A percentile compares a stretch with the other conserved stretches of the same genome.
These are phyloP conservation scores for Arthroderma uncinatum DNA, from an alignment of 2,329 filamentous ascomycete genomes.

Conservation along the genomic window DNA sequence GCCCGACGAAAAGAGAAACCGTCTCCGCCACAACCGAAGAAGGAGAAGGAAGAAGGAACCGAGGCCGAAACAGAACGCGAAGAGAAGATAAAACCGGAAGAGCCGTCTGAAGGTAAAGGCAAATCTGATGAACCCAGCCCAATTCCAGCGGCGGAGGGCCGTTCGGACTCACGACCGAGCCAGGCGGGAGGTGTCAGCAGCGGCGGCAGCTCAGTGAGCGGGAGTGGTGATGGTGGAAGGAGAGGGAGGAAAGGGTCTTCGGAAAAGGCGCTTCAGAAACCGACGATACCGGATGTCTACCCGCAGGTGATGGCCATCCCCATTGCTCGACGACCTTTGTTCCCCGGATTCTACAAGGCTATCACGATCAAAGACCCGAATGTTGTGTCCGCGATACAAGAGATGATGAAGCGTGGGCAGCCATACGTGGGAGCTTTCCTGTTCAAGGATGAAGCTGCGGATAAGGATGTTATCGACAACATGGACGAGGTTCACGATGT, in stretches of 20 bases:
- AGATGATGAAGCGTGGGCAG: slow-evolving; percentile 93
- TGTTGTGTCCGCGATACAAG: slow-evolving; percentile 82
- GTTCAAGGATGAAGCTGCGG: slow-evolving; percentile 90
- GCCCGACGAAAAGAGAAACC: slow-evolving; percentile 47
- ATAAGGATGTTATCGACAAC: slow-evolving; percentile 86
- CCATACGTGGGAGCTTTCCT: slow-evolving; percentile 95
- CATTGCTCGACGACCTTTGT: slow-evolving; percentile 83
- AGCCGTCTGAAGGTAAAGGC: slow-evolving; percentile 30
- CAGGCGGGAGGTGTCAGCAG: slow-evolving; percentile 38
- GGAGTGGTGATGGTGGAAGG: slow-evolving; percentile 29
- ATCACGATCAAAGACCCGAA: slow-evolving; percentile 91
- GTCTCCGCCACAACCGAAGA: slow-evolving; percentile 33
- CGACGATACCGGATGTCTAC: slow-evolving; percentile 84
- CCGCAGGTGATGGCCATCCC: slow-evolving; percentile 96
- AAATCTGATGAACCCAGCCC: slow-evolving; percentile 39
- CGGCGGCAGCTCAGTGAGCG: slow-evolving; percentile 37
- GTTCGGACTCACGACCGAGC: slow-evolving; percentile 39
- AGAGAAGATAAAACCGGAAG: slow-evolving; percentile 25
- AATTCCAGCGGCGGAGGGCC: slow-evolving; percentile 24
- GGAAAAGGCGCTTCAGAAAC: slow-evolving; percentile 75
- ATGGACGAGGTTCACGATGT: slow-evolving; percentile 88
- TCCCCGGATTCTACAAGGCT: slow-evolving; percentile 97
- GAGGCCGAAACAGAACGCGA: slow-evolving; percentile 30
- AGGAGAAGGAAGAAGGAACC: slow-evolving; percentile 33
- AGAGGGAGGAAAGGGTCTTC: slow-evolving; percentile 51